These are phyloP conservation scores for Primulina eburnea DNA, from an alignment of 257 asterid genomes.

Conservation along the genomic window DNA sequence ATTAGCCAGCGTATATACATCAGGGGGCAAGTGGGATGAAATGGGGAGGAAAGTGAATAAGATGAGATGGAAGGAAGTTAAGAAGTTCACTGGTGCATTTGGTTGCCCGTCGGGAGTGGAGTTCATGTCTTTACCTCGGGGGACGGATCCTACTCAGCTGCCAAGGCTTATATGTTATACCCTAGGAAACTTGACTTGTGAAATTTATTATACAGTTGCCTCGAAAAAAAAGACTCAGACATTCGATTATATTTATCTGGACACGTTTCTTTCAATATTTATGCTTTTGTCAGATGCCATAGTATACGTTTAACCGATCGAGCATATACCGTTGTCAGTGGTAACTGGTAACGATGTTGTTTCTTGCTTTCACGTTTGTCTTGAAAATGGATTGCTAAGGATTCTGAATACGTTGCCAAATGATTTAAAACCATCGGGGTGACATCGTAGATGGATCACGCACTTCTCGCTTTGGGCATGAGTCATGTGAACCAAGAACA, in stretches of 20 bases:
- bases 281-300: not conserved
- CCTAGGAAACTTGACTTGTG: constrained; percentile 49
- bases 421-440: too few species aligned
- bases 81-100: constrained; percentile 82
- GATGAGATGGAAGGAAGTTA: constrained; percentile 73
- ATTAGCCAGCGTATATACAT: constrained; percentile 77
- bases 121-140: constrained; percentile 65
- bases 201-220: constrained; percentile 31
- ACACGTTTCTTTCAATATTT: not conserved
- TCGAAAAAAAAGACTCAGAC: not conserved
- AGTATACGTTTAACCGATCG: too few species aligned
- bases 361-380: too few species aligned
- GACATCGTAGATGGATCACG: too few species aligned
- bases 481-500: too few species aligned
- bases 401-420: too few species aligned
- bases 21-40: constrained; percentile 77
- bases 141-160: constrained; percentile 55
- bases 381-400: too few species aligned
- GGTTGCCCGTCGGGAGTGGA: constrained; percentile 55
- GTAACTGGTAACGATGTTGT: too few species aligned
- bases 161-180: constrained; percentile 46
- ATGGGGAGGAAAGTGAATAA: constrained; percentile 80
- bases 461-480: too few species aligned
- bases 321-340: too few species aligned
- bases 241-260: not conserved